A percentile compares a stretch with the other conserved stretches of the same genome.
Conservation (phyloP, 2,329 filamentous ascomycete genomes). For the Stylonectria norvegica region DNA sequence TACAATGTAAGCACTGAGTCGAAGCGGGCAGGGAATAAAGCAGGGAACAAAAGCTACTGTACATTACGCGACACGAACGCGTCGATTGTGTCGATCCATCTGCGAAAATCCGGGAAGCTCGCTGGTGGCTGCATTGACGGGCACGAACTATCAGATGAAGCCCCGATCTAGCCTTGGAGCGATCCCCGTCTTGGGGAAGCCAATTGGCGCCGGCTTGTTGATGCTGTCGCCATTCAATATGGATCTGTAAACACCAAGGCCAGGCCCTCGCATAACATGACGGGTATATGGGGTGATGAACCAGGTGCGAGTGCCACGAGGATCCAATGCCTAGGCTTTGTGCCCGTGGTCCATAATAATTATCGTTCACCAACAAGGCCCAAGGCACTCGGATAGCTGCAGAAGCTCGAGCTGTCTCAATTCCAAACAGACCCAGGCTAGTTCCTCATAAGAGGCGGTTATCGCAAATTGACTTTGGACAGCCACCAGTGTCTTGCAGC, state of each 20-base stretch:
- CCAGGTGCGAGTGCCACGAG: conserved; percentile 6
- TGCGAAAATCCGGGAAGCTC: conserved; percentile 11
- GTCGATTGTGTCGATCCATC: conserved; percentile 7
- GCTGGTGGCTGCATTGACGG: conserved; percentile 12
- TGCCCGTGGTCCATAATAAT: conserved; percentile 4
- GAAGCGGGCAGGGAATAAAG: too few relatives aligned
- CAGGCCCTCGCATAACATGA: too few relatives aligned
- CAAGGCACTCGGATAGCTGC: conserved; percentile 4
- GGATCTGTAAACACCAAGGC: too few relatives aligned
- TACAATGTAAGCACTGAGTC: neutral
- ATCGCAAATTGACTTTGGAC: too few relatives aligned
- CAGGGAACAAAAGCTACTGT: neutral
- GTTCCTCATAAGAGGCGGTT: too few relatives aligned
- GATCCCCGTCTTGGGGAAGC: too few relatives aligned
- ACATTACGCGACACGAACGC: conserved; percentile 17
- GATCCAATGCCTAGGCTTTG: conserved; percentile 1
- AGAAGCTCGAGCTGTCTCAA: conserved; percentile 17
- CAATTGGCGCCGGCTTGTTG: too few relatives aligned
- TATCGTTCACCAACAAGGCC: too few relatives aligned
- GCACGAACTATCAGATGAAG: conserved; percentile 7
- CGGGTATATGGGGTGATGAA: too few relatives aligned
- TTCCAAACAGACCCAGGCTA: conserved; percentile 12
- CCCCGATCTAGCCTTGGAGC: conserved; percentile 7
- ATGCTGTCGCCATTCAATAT: too few relatives aligned
- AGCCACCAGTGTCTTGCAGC: too few relatives aligned